A percentile compares a stretch with the other conserved stretches of the same genome.
Conservation (phyloP, 345 rosid genomes). For the Anastatica hierochuntica region DNA sequence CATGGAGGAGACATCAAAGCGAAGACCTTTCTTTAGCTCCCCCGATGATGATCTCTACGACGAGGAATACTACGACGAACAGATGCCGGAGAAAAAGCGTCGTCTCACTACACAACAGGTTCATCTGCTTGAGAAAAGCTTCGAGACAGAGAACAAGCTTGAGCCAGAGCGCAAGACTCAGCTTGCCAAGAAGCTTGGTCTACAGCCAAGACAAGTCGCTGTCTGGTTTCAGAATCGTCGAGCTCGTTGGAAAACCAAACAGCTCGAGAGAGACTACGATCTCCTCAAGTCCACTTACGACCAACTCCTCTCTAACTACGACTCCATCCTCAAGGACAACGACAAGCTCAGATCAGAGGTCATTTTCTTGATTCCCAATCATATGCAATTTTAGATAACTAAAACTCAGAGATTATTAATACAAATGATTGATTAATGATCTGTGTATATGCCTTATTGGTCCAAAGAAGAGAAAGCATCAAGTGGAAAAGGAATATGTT, state of each 20-base stretch:
- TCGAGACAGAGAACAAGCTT: slow-evolving; percentile 89
- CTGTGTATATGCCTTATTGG: neutral
- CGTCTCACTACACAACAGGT: slow-evolving; percentile 78
- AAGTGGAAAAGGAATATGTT: neutral
- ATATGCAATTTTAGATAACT: too few species aligned
- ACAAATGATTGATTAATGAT: too few species aligned
- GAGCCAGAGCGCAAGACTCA: slow-evolving; percentile 85
- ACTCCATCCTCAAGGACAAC: slow-evolving; percentile 46
- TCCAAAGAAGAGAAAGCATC: slow-evolving; percentile 16
- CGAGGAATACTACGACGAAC: slow-evolving; percentile 73
- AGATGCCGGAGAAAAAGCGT: slow-evolving; percentile 73
- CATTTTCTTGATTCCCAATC: too few species aligned
- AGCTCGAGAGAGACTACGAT: slow-evolving; percentile 80
- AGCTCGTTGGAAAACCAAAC: slow-evolving; percentile 93
- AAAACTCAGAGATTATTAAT: too few species aligned
- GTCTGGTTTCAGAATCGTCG: slow-evolving; percentile 99
- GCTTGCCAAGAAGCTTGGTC: slow-evolving; percentile 78
- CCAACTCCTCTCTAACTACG: slow-evolving; percentile 52
- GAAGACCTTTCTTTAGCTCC: slow-evolving; percentile 63
- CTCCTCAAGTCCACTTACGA: slow-evolving; percentile 73
- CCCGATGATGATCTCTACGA: slow-evolving; percentile 52
- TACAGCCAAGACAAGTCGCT: slow-evolving; percentile 91
- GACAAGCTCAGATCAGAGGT: slow-evolving; percentile 73
- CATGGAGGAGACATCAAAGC: slow-evolving; percentile 58
- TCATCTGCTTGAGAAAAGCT: slow-evolving; percentile 79